These are phyloP conservation scores for Quercus bicolor DNA, from an alignment of 306 rosid genomes.

Conservation along the genomic window DNA sequence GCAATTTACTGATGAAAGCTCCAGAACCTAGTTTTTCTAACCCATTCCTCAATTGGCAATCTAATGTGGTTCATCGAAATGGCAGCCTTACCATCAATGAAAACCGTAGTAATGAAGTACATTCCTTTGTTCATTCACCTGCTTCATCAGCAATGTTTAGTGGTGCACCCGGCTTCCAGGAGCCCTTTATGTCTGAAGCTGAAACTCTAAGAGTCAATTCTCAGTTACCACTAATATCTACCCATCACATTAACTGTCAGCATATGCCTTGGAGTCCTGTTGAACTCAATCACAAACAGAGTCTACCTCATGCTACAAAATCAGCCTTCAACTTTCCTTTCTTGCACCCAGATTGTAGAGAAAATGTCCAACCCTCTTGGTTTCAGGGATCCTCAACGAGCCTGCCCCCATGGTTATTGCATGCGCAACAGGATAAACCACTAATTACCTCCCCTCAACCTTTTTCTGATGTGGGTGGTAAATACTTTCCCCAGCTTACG, in stretches of 20 bases:
- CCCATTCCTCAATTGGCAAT: constrained; percentile 36
- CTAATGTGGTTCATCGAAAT: constrained; percentile 32
- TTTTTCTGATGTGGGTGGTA: constrained; percentile 29
- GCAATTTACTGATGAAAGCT: constrained; percentile 27
- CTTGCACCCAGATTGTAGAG: constrained; percentile 51
- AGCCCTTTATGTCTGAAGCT: constrained; percentile 47
- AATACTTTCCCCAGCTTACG: constrained; percentile 40
- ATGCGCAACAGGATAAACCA: constrained; percentile 44
- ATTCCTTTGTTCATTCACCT: constrained; percentile 37
- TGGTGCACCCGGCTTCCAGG: constrained; percentile 37
- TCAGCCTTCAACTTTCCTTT: constrained; percentile 64
- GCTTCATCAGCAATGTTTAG: constrained; percentile 34
- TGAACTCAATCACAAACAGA: constrained; percentile 45
- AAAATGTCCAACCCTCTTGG: constrained; percentile 47
- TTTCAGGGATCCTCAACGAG: constrained; percentile 42
- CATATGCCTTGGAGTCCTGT: constrained; percentile 34
- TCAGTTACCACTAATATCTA: constrained; percentile 33
- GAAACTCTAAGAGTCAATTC: constrained; percentile 48
- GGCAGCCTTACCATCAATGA: constrained; percentile 36
- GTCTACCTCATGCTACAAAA: constrained; percentile 38
- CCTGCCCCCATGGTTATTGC: constrained; percentile 60
- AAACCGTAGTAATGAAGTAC: constrained; percentile 35
- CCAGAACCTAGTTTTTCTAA: constrained; percentile 36
- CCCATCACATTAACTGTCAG: constrained; percentile 36
- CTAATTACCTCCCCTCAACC: constrained; percentile 40